A percentile compares a stretch with the other conserved stretches of the same genome.
Conservation (phyloP, 106 monocot genomes). For the Cymbidium sinense region DNA sequence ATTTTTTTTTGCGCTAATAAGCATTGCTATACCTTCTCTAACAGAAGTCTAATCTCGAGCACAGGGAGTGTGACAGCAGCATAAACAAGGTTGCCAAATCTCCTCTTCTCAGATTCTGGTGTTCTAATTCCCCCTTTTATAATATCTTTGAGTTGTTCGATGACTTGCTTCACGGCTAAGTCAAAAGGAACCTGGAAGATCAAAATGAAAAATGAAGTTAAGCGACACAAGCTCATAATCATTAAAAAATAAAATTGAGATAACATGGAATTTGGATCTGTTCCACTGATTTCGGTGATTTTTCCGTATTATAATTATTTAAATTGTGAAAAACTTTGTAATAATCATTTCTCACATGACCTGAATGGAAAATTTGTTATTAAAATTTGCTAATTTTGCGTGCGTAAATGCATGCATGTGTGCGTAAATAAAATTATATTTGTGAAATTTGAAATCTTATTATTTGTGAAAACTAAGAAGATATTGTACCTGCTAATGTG, state of each 20-base stretch:
- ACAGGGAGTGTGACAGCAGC: constrained; percentile 83
- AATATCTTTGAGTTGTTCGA: constrained; percentile 69
- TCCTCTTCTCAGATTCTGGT: constrained; percentile 64
- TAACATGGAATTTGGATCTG: no score
- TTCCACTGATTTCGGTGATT: no score
- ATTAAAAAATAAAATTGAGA: neutral
- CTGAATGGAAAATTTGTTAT: no score
- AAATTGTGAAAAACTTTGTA: no score
- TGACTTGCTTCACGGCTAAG: constrained; percentile 56
- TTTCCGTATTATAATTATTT: no score
- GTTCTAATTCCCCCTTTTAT: constrained; percentile 62
- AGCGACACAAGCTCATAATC: neutral
- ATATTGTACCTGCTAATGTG: no score
- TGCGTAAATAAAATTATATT: no score
- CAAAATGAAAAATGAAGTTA: neutral
- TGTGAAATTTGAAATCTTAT: no score
- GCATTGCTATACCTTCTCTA: constrained; percentile 49
- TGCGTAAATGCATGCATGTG: no score
- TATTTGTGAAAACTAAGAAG: no score
- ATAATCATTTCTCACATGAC: no score
- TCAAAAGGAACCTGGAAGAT: constrained; percentile 80
- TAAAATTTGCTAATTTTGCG: no score
- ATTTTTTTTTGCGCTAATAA: neutral
- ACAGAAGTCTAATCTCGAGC: constrained; percentile 29
- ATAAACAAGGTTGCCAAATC: constrained; percentile 81